Evolutionary conservation across 148 eudicot species (phyloP).

Genomic region (Amaranthus hypochondriacus): DNA sequence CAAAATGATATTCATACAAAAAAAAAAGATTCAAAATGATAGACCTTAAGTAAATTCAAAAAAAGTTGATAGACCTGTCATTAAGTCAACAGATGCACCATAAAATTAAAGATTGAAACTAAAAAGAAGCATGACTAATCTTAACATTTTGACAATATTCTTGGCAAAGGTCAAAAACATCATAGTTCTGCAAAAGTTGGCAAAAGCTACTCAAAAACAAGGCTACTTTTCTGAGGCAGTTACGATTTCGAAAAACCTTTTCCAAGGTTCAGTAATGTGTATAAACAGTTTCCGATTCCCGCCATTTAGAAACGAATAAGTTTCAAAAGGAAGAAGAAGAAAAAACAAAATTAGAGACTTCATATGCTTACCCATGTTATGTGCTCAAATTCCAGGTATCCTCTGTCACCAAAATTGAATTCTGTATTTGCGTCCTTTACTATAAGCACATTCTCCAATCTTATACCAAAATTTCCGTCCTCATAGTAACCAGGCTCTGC

Average conservation of each 20-base stretch:
- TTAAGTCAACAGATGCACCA: too few relatives aligned
- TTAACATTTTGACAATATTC: too few relatives aligned
- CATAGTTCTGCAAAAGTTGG: neutral
- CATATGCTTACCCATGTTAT: slow-evolving; percentile 74
- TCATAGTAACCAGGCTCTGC: slow-evolving; percentile 97
- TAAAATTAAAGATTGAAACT: too few relatives aligned
- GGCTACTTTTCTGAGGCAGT: neutral
- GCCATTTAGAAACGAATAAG: neutral
- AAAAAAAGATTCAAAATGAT: too few relatives aligned
- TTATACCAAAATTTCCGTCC: slow-evolving; percentile 90
- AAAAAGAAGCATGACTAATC: too few relatives aligned
- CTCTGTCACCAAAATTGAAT: slow-evolving; percentile 86
- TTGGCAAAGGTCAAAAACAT: neutral
- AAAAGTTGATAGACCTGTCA: too few relatives aligned
- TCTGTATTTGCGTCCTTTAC: slow-evolving; percentile 74
- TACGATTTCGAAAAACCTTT: too few relatives aligned
- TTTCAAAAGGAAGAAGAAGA: neutral
- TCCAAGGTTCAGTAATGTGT: neutral
- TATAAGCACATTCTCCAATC: slow-evolving; percentile 91
- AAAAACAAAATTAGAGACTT: neutral
- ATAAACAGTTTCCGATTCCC: too few relatives aligned
- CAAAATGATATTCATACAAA: neutral
- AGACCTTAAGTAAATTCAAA: too few relatives aligned
- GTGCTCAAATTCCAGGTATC: slow-evolving; percentile 86
- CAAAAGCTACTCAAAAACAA: neutral